Evolutionary conservation across 2,329 filamentous ascomycete species (phyloP), one percentile per base, ranked within the genome.

Genomic region (Epichloe aotearoae): DNA sequence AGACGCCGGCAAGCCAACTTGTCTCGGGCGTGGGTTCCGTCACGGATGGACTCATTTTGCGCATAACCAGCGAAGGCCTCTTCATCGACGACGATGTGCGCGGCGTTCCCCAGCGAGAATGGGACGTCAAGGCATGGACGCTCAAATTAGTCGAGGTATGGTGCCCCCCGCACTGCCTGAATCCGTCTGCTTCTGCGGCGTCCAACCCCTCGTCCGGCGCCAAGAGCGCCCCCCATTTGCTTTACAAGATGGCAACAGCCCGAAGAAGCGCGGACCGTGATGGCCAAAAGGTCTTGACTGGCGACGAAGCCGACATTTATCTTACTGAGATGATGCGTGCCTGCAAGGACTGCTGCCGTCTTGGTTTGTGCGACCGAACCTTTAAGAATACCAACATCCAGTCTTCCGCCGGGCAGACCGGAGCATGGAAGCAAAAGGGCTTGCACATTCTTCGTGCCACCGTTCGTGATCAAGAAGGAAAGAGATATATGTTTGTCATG

Each of bases 71-170:
- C 1, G 91, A 95, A 66, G 93, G 93, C 17, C 76, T 97, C 50
- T 97, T 97, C 69, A 93, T 98, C 62, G 93, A 98, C 65, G 93
- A 98, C 66, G 93, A 97, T 65, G 80, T 96, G 49, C 83, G 90
- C 43, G 82, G 83, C 54, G 88, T 96, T 15, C 83, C 88, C n/a
- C 89, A 97, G 69, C 82, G 93, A 53, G 93, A 98, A 70, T 98
- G 93, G 93, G 93, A 98, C 66, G 82, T 97, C 63, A 97, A 97
- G 68, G 90, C 91, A 26, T 97, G 93, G 93, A 95, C 89, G 42
- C 79, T 98, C 69, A 96, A 95, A 70, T 73, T 85, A 57, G 82
- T 94, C 67, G 93, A 97, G 77, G 83, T 93, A 73, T 88, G 84
- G 80, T 89, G 84, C 64, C 80, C 82, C 62, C 75, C 79, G 61